A percentile compares a stretch with the other conserved stretches of the same genome.
Evolutionary conservation across 228 moss, liverwort and hornwort genomes (phyloP).

Genomic region (Sphagnum fallax): DNA sequence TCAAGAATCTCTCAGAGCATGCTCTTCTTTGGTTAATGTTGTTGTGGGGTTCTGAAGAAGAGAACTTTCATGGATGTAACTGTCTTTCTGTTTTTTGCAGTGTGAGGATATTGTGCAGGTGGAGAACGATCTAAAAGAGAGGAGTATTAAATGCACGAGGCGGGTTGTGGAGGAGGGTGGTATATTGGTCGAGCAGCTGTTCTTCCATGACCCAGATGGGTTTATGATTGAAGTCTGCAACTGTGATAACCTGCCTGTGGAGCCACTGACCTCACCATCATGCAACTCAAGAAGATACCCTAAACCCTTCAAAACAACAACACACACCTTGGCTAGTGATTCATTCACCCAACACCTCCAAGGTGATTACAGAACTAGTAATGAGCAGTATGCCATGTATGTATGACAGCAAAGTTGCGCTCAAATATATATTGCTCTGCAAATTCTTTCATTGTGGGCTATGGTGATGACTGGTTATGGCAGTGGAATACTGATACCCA

Average conservation of each 20-base stretch:
- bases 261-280: constrained; percentile 15
- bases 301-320: neutral
- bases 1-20: too few species aligned
- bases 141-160: constrained; percentile 44
- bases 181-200: constrained; percentile 71
- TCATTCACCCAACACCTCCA: neutral
- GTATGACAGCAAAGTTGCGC: neutral
- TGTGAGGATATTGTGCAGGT: constrained; percentile 51
- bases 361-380: neutral
- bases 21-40: too few species aligned
- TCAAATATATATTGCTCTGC: too few species aligned
- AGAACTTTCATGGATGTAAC: neutral
- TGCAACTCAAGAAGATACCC: neutral
- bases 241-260: constrained; percentile 64
- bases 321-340: neutral
- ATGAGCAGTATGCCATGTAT: neutral
- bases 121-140: constrained; percentile 52
- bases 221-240: constrained; percentile 97
- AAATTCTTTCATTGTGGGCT: too few species aligned
- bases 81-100: constrained; percentile 14
- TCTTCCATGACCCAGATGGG: constrained; percentile 89
- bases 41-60: too few species aligned
- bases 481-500: too few species aligned
- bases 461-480: too few species aligned
- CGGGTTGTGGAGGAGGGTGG: constrained; percentile 46